Evolutionary conservation across 2,329 filamentous ascomycete genomes (phyloP), one percentile per base, ranked within the genome.

Genomic region (Paecilomyces variotii): DNA sequence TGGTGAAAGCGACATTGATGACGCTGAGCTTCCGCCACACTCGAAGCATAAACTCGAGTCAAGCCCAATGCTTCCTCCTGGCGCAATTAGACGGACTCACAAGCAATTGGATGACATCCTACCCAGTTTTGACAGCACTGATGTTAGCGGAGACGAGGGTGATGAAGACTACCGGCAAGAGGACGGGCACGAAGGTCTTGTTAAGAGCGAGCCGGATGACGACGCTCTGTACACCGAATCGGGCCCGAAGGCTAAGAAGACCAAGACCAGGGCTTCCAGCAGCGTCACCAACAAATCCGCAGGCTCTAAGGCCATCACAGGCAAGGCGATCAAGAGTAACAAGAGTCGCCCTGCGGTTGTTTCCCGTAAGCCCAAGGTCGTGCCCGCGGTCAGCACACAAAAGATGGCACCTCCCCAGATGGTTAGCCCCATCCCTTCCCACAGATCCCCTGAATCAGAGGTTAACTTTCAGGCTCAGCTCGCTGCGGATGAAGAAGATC

Each of bases 401-500:
- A 70, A 68, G 55, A 84, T 82, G 1, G 61, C 65, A 30, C 64
- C 65, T 2, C 64, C 67, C 24, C 64, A 68, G 57, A 64, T 68
- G 56, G 62, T 70, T 32, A 75, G 70, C 58, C 70, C 74, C 28
- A 82, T 79, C 28, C 80, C 82, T 9, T 76, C 80, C 4, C 88
- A 60, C 77, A 84, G 62, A 86, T 66, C 70, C 9, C 73, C 74
- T 1, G 70, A 68, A 9, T 91, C 90, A 12, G 79, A 80, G 10
- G 73, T 86, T 68, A 86, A 83, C 68, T 85, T 85, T 70, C 83
- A 85, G 66, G 79, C 84, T 63, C 82, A 82, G 62, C 76, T 84
- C 49, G 83, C 80, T 54, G 79, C 80, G 32, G 90, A 91, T 64
- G 90, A 96, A 64, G 92, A 97, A 64, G 92, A 97, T 59, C 79